Conservation (phyloP, 2,329 filamentous ascomycete species). For the Fusarium coicis region DNA sequence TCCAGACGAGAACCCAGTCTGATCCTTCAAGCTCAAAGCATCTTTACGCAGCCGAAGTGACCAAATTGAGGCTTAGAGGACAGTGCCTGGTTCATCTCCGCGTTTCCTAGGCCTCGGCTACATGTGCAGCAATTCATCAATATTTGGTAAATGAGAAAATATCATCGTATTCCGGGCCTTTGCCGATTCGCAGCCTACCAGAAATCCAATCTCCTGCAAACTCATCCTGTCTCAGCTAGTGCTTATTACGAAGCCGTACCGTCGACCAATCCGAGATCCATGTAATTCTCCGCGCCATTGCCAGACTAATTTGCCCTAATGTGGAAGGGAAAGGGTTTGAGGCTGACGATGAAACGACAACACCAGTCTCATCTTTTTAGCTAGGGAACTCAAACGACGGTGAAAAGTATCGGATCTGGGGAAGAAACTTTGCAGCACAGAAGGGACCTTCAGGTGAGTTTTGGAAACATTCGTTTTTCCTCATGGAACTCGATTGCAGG, state of each 20-base stretch:
- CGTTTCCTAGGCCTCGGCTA: not conserved
- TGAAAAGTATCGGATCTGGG: not conserved
- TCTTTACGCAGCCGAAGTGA: not conserved
- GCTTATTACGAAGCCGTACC: constrained; percentile 5
- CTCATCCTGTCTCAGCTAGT: constrained; percentile 14
- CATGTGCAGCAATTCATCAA: not conserved
- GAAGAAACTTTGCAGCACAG: not conserved
- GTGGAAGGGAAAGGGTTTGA: constrained; percentile 10
- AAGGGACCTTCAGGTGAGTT: not conserved
- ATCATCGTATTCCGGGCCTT: constrained; percentile 12
- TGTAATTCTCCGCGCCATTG: constrained; percentile 50
- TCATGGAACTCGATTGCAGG: not conserved
- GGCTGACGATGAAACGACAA: constrained; percentile 30
- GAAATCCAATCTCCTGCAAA: constrained; percentile 15
- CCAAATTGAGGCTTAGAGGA: not conserved
- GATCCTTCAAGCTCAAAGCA: not conserved
- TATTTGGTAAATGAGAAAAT: not conserved
- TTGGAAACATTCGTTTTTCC: not conserved
- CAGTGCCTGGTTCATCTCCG: not conserved
- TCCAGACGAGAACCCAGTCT: not conserved
- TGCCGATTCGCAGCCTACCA: constrained; percentile 3
- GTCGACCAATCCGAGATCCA: constrained; percentile 8
- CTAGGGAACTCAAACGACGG: constrained; percentile 8
- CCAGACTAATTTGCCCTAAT: constrained; percentile 10
- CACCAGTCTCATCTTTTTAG: constrained; percentile 1